phyloP scores from a whole-genome alignment of 306 rosid species.

The Cyclanthera cordifolia region DNA sequence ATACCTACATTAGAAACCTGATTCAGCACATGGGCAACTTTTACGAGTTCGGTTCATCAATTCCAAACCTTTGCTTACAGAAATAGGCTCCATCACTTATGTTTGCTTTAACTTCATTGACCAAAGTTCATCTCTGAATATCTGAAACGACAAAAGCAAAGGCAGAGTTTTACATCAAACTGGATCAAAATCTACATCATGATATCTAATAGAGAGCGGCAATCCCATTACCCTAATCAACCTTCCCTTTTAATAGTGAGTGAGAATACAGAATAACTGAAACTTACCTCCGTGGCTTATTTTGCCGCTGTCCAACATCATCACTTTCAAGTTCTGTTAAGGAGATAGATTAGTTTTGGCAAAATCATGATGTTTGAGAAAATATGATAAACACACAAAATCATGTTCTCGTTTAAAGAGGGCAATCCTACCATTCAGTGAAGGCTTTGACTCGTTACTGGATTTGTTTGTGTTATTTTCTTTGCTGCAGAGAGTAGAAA shows the following conservation, averaged over 20 bases:
- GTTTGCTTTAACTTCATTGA: slow-evolving; percentile 60
- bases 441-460: slow-evolving; percentile 54
- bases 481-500: slow-evolving; percentile 43
- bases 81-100: slow-evolving; percentile 42
- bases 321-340: slow-evolving; percentile 50
- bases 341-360: background rate
- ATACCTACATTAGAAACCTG: slow-evolving; percentile 20
- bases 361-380: background rate
- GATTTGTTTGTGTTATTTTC: slow-evolving; percentile 41
- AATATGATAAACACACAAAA: background rate
- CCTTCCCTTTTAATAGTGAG: background rate
- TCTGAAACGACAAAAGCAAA: slow-evolving; percentile 39
- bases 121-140: slow-evolving; percentile 94
- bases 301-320: slow-evolving; percentile 80
- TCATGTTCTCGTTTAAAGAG: background rate
- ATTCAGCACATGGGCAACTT: slow-evolving; percentile 11
- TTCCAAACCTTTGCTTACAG: slow-evolving; percentile 52
- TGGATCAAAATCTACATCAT: background rate
- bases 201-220: background rate
- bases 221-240: background rate
- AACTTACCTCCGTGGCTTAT: slow-evolving; percentile 84
- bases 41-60: slow-evolving; percentile 16
- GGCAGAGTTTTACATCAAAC: no score
- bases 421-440: slow-evolving; percentile 51
- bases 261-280: background rate